phyloP scores from a whole-genome alignment of 2,329 filamentous ascomycete genomes.

The Penicillium fuscoglaucum region DNA sequence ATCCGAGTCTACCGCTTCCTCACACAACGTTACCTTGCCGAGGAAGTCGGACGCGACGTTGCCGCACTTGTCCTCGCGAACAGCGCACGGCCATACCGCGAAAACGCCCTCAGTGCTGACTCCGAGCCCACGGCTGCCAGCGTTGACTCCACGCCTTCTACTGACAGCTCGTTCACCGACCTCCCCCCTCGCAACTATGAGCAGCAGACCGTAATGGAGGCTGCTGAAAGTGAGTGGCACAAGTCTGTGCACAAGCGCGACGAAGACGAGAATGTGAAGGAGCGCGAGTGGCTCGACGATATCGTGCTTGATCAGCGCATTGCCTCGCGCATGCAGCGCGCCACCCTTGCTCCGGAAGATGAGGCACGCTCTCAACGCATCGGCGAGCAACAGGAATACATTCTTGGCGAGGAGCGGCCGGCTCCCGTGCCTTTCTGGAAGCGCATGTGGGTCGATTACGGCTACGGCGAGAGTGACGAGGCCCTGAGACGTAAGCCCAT shows the following conservation, averaged over 20 bases:
- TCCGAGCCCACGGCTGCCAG: constrained; percentile 20
- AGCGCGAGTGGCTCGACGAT: constrained; percentile 73
- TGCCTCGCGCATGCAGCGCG: constrained; percentile 74
- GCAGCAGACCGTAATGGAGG: constrained; percentile 62
- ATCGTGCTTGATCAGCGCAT: constrained; percentile 77
- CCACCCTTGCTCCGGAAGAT: constrained; percentile 68
- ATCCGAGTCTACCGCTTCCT: constrained; percentile 85
- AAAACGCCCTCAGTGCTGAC: constrained; percentile 25
- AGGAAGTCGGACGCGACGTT: constrained; percentile 82
- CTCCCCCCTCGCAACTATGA: constrained; percentile 53
- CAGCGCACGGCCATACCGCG: constrained; percentile 43
- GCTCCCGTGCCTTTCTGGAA: constrained; percentile 39
- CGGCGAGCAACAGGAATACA: constrained; percentile 64
- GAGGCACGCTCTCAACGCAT: constrained; percentile 66
- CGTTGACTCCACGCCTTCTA: constrained; percentile 37
- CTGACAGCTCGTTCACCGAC: constrained; percentile 39
- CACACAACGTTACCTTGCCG: constrained; percentile 77
- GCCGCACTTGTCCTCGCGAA: constrained; percentile 73
- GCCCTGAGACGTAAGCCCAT: constrained; percentile 41
- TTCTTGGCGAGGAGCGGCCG: constrained; percentile 62
- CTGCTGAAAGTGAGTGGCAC: constrained; percentile 80
- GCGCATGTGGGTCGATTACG: constrained; percentile 42
- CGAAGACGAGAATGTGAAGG: constrained; percentile 56
- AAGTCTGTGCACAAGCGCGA: constrained; percentile 67
- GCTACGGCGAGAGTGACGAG: constrained; percentile 45